Evolutionary conservation across 495 filamentous ascomycete genomes (phyloP).

Genomic region (Trichoderma parareesei): DNA sequence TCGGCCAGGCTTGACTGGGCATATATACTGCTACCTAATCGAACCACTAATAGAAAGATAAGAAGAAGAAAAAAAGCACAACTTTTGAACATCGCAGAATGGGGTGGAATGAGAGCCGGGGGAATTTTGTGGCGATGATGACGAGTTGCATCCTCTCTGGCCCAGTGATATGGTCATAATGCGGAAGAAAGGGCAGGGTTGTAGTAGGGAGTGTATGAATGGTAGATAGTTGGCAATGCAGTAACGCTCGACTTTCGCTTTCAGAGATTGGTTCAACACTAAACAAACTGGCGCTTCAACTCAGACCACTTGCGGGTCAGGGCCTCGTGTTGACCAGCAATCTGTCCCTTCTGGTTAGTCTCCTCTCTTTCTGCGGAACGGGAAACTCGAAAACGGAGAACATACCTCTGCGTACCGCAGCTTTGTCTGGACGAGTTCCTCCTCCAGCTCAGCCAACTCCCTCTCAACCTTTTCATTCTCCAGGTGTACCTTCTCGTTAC

Average conservation of each 20-base stretch:
- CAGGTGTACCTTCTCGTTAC: slow-evolving; percentile 89
- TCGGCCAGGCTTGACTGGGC: background rate
- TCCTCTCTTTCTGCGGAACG: slow-evolving; percentile 4
- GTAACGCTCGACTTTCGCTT: background rate
- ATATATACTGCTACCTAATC: slow-evolving; percentile 2
- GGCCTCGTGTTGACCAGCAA: slow-evolving; percentile 64
- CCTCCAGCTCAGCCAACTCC: slow-evolving; percentile 89
- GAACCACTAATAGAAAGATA: background rate
- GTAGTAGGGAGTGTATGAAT: slow-evolving; percentile 1
- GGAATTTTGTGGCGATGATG: background rate
- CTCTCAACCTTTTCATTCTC: slow-evolving; percentile 87
- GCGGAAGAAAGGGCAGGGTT: background rate
- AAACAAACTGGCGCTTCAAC: slow-evolving; percentile 52
- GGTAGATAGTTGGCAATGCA: background rate
- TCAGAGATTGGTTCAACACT: slow-evolving; percentile 11
- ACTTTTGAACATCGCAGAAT: background rate
- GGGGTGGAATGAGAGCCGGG: background rate
- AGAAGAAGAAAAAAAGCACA: background rate
- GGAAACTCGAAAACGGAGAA: slow-evolving; percentile 11
- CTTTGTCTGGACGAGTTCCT: slow-evolving; percentile 86
- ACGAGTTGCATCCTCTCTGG: background rate
- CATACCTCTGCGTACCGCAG: slow-evolving; percentile 90
- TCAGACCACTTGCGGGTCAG: slow-evolving; percentile 76
- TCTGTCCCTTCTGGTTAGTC: slow-evolving; percentile 38
- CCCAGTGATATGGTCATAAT: background rate